Conservation (phyloP, 257 asterid species). For the Rubia yunnanensis region DNA sequence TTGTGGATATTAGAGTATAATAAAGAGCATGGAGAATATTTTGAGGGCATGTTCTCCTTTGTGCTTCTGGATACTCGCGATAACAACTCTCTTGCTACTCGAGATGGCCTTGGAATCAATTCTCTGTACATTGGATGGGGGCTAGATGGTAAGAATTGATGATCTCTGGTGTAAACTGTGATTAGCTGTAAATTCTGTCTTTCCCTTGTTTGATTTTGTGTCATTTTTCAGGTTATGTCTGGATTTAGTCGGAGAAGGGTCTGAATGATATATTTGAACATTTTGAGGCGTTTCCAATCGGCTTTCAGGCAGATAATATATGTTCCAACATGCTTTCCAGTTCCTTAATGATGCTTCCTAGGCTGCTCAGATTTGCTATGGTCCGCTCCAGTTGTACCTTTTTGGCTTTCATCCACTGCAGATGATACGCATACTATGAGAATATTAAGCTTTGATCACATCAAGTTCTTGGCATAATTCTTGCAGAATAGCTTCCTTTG, state of each 20-base stretch:
- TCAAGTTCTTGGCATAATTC: conserved; percentile 55
- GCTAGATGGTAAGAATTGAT: conserved; percentile 57
- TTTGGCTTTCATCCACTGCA: conserved; percentile 30
- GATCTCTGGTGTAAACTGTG: not conserved
- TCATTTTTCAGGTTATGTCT: conserved; percentile 58
- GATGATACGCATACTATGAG: conserved; percentile 52
- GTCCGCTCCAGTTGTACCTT: conserved; percentile 51
- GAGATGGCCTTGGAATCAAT: conserved; percentile 93
- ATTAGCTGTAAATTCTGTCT: too few species aligned
- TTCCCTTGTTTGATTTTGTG: not conserved
- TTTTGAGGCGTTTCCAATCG: conserved; percentile 80
- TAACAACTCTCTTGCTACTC: conserved; percentile 79
- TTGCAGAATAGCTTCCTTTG: conserved; percentile 43
- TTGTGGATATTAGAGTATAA: conserved; percentile 83
- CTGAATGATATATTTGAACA: conserved; percentile 83
- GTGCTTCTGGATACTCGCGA: conserved; percentile 85
- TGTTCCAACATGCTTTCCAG: conserved; percentile 36
- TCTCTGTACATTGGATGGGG: conserved; percentile 97
- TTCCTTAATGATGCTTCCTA: conserved; percentile 35
- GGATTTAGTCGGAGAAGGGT: conserved; percentile 95
- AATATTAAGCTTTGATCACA: conserved; percentile 39
- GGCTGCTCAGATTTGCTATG: conserved; percentile 35
- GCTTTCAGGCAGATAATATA: too few species aligned
- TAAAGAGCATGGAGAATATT: too few species aligned
- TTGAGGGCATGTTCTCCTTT: conserved; percentile 95